Base-by-base conservation (phyloP, 306 rosid species). In the Begonia fuchsioides region DNA sequence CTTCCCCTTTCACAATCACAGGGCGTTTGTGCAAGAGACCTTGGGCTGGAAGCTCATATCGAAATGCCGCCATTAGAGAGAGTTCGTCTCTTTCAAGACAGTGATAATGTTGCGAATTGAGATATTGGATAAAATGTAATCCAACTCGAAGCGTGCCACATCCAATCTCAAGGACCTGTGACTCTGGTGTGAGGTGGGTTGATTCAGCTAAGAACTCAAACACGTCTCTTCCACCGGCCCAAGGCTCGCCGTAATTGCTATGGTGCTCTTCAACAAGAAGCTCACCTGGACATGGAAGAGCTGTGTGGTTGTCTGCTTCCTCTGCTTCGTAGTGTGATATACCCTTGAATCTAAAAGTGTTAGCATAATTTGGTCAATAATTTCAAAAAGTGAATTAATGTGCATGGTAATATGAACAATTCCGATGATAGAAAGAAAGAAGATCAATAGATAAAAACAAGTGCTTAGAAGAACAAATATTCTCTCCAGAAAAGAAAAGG, bases 111-210 rank as follows among this genome's bases (percentile, higher is more conserved):
- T 57, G 87, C 3, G 93, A 74, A 41, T 71, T 74, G 20, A 87
- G 67, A 58, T 80, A 78, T 15, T 79, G 82, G 45, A 87, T 77
- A 67, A 87, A 87, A 78, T 87, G 96, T 72, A 73, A 67, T 40
- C 94, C 94, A 17, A 87, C 96, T 52, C 94, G 77, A 52, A 87
- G 96, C 13, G 96, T 87, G 57, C 96, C 94, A 55, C 96, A 87
- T 11, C 96, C 96, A 52, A 87, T 82, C 72, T 87, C 94, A 11
- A 87, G 76, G 43, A 87, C 93, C 41, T 14, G 61, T 0, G 83
- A 78, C 35, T 76, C 60, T 2, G 87, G 83, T 56, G 16, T 77
- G 52, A 87, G 77, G 44, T 73, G 72, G 61, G 69, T 19, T 39
- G 84, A 57, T 56, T 77, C 69, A 11, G 85, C 94, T 40, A 87